Evolutionary conservation across 805 yeast genomes (phyloP).

Genomic region (Wickerhamomyces queroliae): DNA sequence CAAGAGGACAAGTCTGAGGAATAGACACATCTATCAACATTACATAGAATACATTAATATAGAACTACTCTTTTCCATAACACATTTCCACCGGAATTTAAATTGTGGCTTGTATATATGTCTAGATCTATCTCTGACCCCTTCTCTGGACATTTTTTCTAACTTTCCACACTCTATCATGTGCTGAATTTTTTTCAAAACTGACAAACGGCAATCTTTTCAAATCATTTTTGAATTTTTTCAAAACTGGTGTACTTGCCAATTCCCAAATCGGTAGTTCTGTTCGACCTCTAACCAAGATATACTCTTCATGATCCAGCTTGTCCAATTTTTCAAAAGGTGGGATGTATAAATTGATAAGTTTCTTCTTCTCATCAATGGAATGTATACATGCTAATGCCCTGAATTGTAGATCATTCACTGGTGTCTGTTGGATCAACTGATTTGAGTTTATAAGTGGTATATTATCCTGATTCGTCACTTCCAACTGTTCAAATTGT

Average conservation of each 20-base stretch:
- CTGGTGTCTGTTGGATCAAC: slow-evolving; percentile 1
- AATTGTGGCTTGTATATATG: not conserved
- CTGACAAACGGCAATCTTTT: slow-evolving; percentile 40
- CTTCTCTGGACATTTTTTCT: slow-evolving; percentile 50
- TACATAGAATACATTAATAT: not conserved
- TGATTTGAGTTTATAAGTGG: slow-evolving; percentile 17
- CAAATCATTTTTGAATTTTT: slow-evolving; percentile 9
- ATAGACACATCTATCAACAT: not conserved
- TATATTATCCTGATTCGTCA: slow-evolving; percentile 13
- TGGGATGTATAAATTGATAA: slow-evolving; percentile 57
- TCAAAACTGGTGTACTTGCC: slow-evolving; percentile 17
- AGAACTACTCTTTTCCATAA: not conserved
- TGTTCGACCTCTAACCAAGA: slow-evolving; percentile 57
- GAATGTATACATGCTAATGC: slow-evolving; percentile 69
- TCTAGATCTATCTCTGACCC: slow-evolving; percentile 24
- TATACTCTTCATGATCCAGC: slow-evolving; percentile 17
- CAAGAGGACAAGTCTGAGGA: slow-evolving; percentile 5
- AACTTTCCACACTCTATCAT: slow-evolving; percentile 53
- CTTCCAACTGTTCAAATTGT: slow-evolving; percentile 11
- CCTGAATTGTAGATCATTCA: slow-evolving; percentile 26
- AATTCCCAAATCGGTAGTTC: slow-evolving; percentile 60
- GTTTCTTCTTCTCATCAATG: slow-evolving; percentile 31
- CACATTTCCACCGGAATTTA: too few relatives aligned
- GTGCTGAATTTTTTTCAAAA: slow-evolving; percentile 28
- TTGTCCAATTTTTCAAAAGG: slow-evolving; percentile 11